Evolutionary conservation across 1,284 basidiomycete genomes (phyloP).

Genomic region (Termitomyces sp.): DNA sequence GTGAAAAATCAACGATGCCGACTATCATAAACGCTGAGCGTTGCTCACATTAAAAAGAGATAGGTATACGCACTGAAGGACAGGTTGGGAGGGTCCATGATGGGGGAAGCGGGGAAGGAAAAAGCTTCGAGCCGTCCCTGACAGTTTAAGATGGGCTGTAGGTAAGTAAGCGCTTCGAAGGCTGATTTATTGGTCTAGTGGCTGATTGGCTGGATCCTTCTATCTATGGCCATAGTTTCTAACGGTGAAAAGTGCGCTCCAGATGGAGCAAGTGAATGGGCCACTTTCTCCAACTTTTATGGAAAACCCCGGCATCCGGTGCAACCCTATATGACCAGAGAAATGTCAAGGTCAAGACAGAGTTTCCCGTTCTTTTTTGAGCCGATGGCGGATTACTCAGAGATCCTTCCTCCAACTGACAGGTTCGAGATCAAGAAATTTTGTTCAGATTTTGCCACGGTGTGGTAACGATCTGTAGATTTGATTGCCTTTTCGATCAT

Average conservation of each 20-base stretch:
- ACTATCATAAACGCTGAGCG: slow-evolving; percentile 35
- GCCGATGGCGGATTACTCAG: slow-evolving; percentile 1
- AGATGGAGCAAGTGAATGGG: slow-evolving; percentile 11
- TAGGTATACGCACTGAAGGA: slow-evolving; percentile 59
- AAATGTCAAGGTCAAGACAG: not conserved
- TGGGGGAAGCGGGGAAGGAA: slow-evolving; percentile 12
- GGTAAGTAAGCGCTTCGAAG: slow-evolving; percentile 13
- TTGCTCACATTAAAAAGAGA: not conserved
- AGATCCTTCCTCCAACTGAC: slow-evolving; percentile 1
- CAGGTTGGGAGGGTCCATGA: slow-evolving; percentile 47
- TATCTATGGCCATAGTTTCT: slow-evolving; percentile 9
- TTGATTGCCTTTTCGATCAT: slow-evolving; percentile 18
- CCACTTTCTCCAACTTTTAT: slow-evolving; percentile 1
- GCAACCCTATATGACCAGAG: slow-evolving; percentile 9
- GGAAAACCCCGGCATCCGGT: slow-evolving; percentile 5
- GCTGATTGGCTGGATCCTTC: slow-evolving; percentile 14
- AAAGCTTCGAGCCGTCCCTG: slow-evolving; percentile 16
- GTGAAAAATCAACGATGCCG: slow-evolving; percentile 70
- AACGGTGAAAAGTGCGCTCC: slow-evolving; percentile 9
- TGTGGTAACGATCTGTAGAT: slow-evolving; percentile 8
- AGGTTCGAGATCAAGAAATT: not conserved
- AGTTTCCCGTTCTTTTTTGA: not conserved
- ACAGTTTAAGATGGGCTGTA: slow-evolving; percentile 13
- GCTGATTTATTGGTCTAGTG: slow-evolving; percentile 17
- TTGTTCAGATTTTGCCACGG: not conserved